Base-by-base conservation (phyloP, 1,284 basidiomycete genomes). In the Schizopora paradoxa region DNA sequence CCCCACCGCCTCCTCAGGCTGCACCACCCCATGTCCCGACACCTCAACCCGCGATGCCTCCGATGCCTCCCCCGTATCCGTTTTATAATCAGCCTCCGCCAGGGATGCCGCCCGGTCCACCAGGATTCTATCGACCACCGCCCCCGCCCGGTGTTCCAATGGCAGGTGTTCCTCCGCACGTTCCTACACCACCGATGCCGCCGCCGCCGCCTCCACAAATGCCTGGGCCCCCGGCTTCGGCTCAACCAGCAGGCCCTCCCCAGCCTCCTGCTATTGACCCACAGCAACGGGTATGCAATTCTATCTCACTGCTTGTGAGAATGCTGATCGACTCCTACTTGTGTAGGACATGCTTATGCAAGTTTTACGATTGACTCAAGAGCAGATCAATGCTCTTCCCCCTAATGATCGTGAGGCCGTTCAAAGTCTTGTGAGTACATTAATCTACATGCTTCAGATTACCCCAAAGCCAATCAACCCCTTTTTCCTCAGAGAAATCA, bases 311-410 rank as follows among this genome's bases (percentile, higher is more conserved):
- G 51, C 13, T 37, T 54, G 13, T 45, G 18, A 16, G 22, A 5
- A 8, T 38, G 23, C 25, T n/a, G 6, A 10, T 23, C 39, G 31
- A 45, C 47, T 38, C 11, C 19, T n/a, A 23, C 33, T 3, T 19
- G 14, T 13, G 13, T 58, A 91, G 87, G 72, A 76, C 21, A 89
- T 92, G 81, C 61, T 93, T 36, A 72, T 89, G 62, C 91, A 94
- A 66, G 92, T 98, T 0, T 68, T 99, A 25, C 78, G 76, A 49
- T 67, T 99, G 57, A 88, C 89, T 0, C 83, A 77, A 31, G 91
- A 91, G 38, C 92, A 98, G 65, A 89, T 99, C 57, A 83, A 82
- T 47, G 80, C 78, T 5, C 67, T 98, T 37, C 89, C 92, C 18
- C 83, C 88, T 1, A 73, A 77, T 2, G 93, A 98, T 56, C 76